Base-by-base conservation (phyloP, 495 filamentous ascomycete genomes). In the Penicillium atrosanguineum region DNA sequence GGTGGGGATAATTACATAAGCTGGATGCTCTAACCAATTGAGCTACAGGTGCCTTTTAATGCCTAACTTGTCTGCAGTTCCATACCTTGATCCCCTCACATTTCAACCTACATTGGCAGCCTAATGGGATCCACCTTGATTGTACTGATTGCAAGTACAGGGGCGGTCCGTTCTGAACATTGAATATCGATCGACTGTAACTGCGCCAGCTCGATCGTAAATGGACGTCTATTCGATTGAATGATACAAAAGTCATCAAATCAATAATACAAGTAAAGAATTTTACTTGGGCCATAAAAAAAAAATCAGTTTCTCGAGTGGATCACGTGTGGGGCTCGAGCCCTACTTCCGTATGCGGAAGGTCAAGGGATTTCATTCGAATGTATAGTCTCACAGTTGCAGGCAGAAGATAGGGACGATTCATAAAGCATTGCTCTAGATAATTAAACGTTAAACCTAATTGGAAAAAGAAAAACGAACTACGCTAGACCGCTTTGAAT, bases 1-100 rank as follows among this genome's bases (percentile, higher is more conserved):
- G n/a, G 20, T 46, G 34, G n/a, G 44, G 44, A 46, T 46, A 25
- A 36, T 34, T 34, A 36, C 44, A 46, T 46, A 46, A 46, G 44
- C 44, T 34, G 31, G 31, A 34, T 34, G 31, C 31, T 34, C 31
- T 34, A 34, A 34, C 31, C 31, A 34, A 34, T 46, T 46, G 44
- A 46, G 44, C 44, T 46, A 46, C 44, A 46, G 44, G 44, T 46
- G 26, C 44, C 15, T 14, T 34, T 18, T 34, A 20, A 34, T 20
- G 44, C 7, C 44, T 34, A 34, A 7, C 6, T n/a, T 2, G 4
- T 19, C 44, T 7, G 15, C 34, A 46, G 34, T 19, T 20, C 7
- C n/a, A 34, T 3, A 12, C 3, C 11, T 34, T 34, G 31, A 12
- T 12, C 28, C 1, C 28, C 7, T 4, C 7, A 31, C 7, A 6